Evolutionary conservation across 1,139 yeast genomes (phyloP), one percentile per base, ranked within the genome.

Genomic region (Diutina mesorugosa): DNA sequence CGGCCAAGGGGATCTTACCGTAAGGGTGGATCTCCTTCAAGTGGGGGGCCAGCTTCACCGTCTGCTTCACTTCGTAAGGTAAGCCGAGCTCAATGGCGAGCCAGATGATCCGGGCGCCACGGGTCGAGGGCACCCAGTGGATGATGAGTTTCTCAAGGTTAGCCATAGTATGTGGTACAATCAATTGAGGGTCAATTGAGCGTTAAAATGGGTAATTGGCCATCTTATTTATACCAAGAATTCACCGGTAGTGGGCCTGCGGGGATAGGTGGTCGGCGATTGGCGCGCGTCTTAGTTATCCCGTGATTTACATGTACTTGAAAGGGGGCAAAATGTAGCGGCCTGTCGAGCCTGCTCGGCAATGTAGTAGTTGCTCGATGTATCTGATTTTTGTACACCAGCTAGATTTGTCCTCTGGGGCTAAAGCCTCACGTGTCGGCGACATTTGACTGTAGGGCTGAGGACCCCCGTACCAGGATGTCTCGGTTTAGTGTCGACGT

Each of bases 21-120:
- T 21, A 30, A 10, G 48, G 48, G 48, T 46, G 48, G 26, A 46
- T 46, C 30, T 46, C n/a, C 48, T 46, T 46, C 26, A 46, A 18
- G 6, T 46, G 12, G 14, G 48, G 48, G 7, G 48, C 48, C 14
- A 6, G 7, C 48, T 46, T 46, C 6, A n/a, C 30, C 28, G 48
- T 46, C 10, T n/a, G 48, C 54, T 60, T 59, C 50, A 60, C 16
- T 46, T 60, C 61, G 45, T 59, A 61, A 30, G 57, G 55, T 18
- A 61, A 54, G 18, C 55, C 59, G 55, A 61, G 56, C 50, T 58
- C 60, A 32, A 60, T 61, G 46, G 60, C 55, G 54, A 60, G 58
- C 61, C 61, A 61, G 8, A 59, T 56, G 28, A 60, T 58, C 51
- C 62, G 55, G 32, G 59, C 52, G 6, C 62, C n/a, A 8, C 48